Percentiles rank a stretch among this genome's conserved stretches.
Conservation (phyloP, 1,139 yeast species). For the Blastobotrys illinoisensis region DNA sequence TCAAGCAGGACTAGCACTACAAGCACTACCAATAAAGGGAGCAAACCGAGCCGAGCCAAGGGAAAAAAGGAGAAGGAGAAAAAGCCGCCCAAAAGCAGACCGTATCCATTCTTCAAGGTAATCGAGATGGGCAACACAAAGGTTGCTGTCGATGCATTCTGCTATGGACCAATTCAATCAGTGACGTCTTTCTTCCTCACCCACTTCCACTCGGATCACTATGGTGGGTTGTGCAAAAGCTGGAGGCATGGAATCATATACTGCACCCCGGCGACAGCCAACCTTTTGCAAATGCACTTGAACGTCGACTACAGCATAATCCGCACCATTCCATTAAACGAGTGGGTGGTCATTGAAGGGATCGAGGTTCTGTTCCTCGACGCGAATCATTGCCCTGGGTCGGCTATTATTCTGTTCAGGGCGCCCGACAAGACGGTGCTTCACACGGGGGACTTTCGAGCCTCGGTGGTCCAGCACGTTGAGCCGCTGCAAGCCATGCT, state of each 20-base stretch:
- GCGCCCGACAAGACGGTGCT: constrained; percentile 37
- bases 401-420: constrained; percentile 72
- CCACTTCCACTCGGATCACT: constrained; percentile 93
- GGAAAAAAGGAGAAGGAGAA: no score
- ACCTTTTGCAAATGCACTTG: constrained; percentile 49
- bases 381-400: constrained; percentile 97
- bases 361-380: constrained; percentile 60
- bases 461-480: constrained; percentile 36
- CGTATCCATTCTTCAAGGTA: constrained; percentile 35
- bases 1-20: neutral
- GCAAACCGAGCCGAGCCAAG: neutral
- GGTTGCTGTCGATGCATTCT: constrained; percentile 39
- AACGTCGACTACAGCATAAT: constrained; percentile 52
- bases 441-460: constrained; percentile 93
- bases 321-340: constrained; percentile 42
- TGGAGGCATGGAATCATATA: constrained; percentile 71
- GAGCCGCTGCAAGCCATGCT: constrained; percentile 27
- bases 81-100: constrained; percentile 3
- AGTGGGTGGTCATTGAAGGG: constrained; percentile 36
- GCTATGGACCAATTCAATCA: constrained; percentile 34
- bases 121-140: constrained; percentile 26
- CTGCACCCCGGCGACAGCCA: constrained; percentile 65
- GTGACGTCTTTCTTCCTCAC: constrained; percentile 32
- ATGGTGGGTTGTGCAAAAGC: constrained; percentile 71
- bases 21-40: no score